These are phyloP conservation scores for Trebouxia sp. DNA, from an alignment of 139 green algal genomes.

Conservation along the genomic window DNA sequence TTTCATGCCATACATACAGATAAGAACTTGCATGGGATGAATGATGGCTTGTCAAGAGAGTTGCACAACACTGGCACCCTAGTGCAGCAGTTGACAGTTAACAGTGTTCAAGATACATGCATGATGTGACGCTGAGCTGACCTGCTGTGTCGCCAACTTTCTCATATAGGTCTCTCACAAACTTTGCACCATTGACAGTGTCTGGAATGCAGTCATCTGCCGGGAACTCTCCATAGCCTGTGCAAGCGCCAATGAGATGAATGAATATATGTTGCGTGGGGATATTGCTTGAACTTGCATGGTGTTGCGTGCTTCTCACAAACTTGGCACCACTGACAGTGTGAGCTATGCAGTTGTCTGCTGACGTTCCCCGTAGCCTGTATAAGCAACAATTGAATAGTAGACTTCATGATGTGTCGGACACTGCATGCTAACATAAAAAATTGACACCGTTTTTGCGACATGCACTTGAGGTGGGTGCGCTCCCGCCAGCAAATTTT, in stretches of 20 bases:
- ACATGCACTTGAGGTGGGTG: too few relatives aligned
- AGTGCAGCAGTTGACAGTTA: neutral
- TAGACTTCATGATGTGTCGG: too few relatives aligned
- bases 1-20: too few relatives aligned
- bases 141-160: constrained; percentile 61
- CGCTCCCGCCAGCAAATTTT: too few relatives aligned
- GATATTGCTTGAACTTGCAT: neutral
- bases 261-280: neutral
- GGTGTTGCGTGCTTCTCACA: neutral
- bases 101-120: neutral
- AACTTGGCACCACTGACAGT: neutral
- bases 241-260: neutral
- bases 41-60: too few relatives aligned
- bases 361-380: neutral
- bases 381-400: too few relatives aligned
- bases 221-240: constrained; percentile 66
- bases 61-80: too few relatives aligned
- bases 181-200: constrained; percentile 67
- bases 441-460: too few relatives aligned
- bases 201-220: constrained; percentile 78
- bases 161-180: constrained; percentile 87
- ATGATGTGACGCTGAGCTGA: constrained; percentile 21
- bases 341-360: neutral
- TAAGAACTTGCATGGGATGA: too few relatives aligned
- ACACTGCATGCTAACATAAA: too few relatives aligned